A percentile compares a stretch with the other conserved stretches of the same genome.
Evolutionary conservation across 345 rosid species (phyloP).

Genomic region (Aquilaria malaccensis): DNA sequence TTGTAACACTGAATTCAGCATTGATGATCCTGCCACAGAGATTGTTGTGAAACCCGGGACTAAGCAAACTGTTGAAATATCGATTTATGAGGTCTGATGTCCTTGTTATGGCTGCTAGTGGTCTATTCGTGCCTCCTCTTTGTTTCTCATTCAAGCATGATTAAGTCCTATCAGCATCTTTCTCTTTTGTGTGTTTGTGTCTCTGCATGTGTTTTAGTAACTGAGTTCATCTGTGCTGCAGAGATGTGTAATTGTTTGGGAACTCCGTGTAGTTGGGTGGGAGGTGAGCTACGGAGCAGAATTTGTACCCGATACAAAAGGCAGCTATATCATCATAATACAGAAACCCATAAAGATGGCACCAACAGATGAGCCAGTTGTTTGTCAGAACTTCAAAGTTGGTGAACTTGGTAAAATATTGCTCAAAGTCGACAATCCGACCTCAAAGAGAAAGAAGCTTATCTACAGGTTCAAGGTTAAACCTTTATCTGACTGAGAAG

Average conservation of each 20-base stretch:
- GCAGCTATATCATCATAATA: constrained; percentile 55
- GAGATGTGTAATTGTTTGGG: constrained; percentile 73
- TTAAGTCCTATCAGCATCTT: neutral
- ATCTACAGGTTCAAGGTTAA: constrained; percentile 76
- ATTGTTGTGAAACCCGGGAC: constrained; percentile 58
- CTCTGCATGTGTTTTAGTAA: no score
- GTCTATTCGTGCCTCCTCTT: neutral
- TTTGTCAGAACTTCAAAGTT: constrained; percentile 56
- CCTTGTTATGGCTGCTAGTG: neutral
- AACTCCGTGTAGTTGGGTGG: constrained; percentile 81
- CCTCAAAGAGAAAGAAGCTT: constrained; percentile 76
- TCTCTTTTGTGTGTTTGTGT: neutral
- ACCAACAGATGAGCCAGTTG: constrained; percentile 58
- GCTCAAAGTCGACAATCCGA: constrained; percentile 65
- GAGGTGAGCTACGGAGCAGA: constrained; percentile 70
- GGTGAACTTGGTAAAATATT: constrained; percentile 56
- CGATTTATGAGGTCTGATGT: constrained; percentile 58
- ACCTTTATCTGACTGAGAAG: constrained; percentile 32
- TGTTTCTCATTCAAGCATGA: neutral
- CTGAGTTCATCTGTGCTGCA: constrained; percentile 17
- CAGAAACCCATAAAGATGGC: constrained; percentile 58
- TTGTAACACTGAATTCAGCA: constrained; percentile 59
- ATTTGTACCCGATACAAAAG: constrained; percentile 61
- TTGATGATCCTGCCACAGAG: constrained; percentile 57
- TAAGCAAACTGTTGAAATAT: constrained; percentile 75